These are phyloP conservation scores for Plantago elongata DNA, from an alignment of 257 asterid genomes.

Conservation along the genomic window DNA sequence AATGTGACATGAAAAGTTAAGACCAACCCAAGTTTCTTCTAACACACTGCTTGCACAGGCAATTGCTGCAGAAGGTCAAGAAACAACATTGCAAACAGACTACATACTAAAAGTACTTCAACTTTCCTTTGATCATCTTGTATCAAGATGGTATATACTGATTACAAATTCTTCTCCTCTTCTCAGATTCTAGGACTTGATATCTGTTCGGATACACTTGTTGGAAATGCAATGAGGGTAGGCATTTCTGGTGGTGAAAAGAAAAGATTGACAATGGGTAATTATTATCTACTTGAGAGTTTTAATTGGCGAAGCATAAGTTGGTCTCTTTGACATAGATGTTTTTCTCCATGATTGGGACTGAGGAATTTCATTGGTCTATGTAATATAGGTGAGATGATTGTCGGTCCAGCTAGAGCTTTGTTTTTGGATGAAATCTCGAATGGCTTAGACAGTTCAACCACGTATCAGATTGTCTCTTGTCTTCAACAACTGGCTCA, in stretches of 20 bases:
- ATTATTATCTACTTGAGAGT: neutral
- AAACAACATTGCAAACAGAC: conserved; percentile 35
- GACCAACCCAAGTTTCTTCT: neutral
- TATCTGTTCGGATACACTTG: conserved; percentile 35
- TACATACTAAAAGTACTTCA: conserved; percentile 35
- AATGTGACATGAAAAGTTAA: neutral
- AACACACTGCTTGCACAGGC: conserved; percentile 28
- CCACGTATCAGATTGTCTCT: conserved; percentile 37
- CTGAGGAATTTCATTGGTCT: neutral
- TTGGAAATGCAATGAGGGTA: conserved; percentile 41
- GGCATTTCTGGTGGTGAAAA: conserved; percentile 52
- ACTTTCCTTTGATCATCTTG: neutral
- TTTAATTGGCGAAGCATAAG: neutral
- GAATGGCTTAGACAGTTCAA: conserved; percentile 43
- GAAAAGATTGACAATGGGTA: conserved; percentile 44
- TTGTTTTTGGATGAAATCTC: conserved; percentile 45
- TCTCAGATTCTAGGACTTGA: conserved; percentile 38
- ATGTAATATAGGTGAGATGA: conserved; percentile 31
- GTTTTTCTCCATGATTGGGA: neutral
- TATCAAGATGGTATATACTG: neutral
- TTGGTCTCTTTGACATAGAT: neutral
- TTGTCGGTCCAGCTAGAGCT: conserved; percentile 39
- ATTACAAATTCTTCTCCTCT: conserved; percentile 2
- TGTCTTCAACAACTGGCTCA: conserved; percentile 40
- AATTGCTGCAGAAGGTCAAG: conserved; percentile 38